These are phyloP conservation scores for Cyathus striatus DNA, from an alignment of 768 basidiomycete species.

Conservation along the genomic window DNA sequence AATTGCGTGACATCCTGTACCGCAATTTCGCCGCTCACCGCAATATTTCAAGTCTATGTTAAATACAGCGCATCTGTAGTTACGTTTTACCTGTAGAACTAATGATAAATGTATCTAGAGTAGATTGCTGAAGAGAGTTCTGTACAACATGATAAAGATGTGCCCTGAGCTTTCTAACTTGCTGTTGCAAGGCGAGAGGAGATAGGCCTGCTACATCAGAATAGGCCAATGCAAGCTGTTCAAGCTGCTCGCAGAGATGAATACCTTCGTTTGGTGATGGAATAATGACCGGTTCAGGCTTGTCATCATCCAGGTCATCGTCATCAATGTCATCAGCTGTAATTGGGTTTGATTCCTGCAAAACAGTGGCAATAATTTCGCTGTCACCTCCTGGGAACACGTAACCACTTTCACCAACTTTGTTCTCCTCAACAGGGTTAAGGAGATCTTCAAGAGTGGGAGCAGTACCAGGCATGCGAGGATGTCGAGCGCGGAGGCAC, in stretches of 20 bases:
- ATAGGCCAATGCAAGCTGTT: not conserved
- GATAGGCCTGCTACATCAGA: not conserved
- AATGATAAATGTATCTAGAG: too few species aligned
- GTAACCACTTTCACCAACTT: constrained; percentile 1
- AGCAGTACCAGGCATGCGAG: not conserved
- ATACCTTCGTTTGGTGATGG: not conserved
- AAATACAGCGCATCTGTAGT: not conserved
- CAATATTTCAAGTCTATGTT: not conserved
- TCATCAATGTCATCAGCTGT: not conserved
- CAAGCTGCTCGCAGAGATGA: not conserved
- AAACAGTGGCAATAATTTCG: not conserved
- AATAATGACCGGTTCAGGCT: not conserved
- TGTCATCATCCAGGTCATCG: not conserved
- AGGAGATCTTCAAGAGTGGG: constrained; percentile 1
- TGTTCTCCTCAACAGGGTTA: not conserved
- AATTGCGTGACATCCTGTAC: not conserved
- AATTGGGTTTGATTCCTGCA: not conserved
- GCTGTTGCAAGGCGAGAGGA: not conserved
- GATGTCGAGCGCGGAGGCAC: not conserved
- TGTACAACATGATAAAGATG: too few species aligned
- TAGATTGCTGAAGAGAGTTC: too few species aligned
- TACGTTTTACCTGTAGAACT: too few species aligned
- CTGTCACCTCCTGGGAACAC: not conserved
- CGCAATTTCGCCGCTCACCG: not conserved
- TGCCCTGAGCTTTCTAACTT: not conserved